phyloP scores from a whole-genome alignment of 2,329 filamentous ascomycete genomes.

The Lasiodiplodia sp. region DNA sequence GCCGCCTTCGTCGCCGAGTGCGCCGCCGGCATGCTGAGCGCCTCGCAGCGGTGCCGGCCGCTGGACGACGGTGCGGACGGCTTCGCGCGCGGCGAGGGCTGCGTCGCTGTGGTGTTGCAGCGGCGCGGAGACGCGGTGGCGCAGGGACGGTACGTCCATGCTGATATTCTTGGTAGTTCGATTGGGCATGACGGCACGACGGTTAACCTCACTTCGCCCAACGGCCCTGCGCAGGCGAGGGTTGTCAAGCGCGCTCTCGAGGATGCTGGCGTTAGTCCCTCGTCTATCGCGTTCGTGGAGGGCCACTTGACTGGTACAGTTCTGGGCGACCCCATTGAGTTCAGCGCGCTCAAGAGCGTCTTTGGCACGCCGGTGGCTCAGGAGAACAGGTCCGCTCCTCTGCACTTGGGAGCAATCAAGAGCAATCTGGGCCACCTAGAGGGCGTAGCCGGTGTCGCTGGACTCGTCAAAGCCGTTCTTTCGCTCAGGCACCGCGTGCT shows the following conservation, averaged over 20 bases:
- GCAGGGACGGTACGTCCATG: neutral
- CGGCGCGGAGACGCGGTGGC: neutral
- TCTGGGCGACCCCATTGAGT: constrained; percentile 64
- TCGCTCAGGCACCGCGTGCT: constrained; percentile 38
- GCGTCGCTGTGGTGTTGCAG: neutral
- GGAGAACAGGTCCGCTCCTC: constrained; percentile 33
- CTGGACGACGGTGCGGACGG: constrained; percentile 38
- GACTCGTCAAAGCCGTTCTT: constrained; percentile 38
- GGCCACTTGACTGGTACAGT: constrained; percentile 64
- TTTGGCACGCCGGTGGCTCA: constrained; percentile 36
- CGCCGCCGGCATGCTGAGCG: constrained; percentile 32
- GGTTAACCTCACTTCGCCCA: too few relatives aligned
- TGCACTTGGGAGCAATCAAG: too few relatives aligned
- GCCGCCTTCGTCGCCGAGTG: constrained; percentile 8
- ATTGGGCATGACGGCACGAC: too few relatives aligned
- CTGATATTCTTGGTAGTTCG: neutral
- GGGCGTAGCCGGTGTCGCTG: too few relatives aligned
- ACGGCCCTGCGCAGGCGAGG: too few relatives aligned
- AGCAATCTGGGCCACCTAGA: too few relatives aligned
- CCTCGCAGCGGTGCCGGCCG: constrained; percentile 33
- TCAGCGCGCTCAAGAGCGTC: constrained; percentile 55
- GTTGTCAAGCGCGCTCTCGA: too few relatives aligned
- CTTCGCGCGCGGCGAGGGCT: constrained; percentile 39
- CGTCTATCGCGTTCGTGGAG: constrained; percentile 46
- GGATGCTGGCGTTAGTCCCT: too few relatives aligned